Evolutionary conservation across 106 monocot species (phyloP).

Genomic region (Platanthera guangdongensis): DNA sequence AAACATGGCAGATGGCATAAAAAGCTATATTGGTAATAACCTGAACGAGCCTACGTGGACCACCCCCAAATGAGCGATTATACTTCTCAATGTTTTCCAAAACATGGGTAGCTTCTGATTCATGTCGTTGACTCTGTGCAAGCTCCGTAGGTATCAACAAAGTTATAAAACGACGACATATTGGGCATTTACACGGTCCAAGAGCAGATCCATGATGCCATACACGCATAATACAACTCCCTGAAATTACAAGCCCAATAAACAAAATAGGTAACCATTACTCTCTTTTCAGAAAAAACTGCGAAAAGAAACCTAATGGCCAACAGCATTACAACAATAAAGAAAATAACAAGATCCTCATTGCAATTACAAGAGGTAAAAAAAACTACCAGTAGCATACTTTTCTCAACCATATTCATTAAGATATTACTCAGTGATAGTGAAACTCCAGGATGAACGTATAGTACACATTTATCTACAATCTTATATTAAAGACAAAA

Average conservation of each 20-base stretch:
- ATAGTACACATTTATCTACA: neutral
- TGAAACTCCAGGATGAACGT: neutral
- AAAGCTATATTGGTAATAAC: constrained; percentile 18
- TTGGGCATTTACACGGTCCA: constrained; percentile 85
- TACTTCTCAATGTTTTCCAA: constrained; percentile 55
- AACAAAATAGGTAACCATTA: neutral
- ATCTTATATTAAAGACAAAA: neutral
- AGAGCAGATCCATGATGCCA: constrained; percentile 86
- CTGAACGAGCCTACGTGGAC: constrained; percentile 55
- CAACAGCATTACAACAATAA: neutral
- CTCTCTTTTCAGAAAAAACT: neutral
- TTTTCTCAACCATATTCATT: neutral
- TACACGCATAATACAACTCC: constrained; percentile 71
- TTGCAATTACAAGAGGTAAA: neutral
- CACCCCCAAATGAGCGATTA: constrained; percentile 74
- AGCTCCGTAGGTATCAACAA: constrained; percentile 55
- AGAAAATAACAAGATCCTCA: neutral
- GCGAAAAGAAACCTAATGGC: neutral
- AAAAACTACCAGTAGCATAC: neutral
- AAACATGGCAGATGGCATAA: neutral
- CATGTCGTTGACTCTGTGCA: constrained; percentile 17
- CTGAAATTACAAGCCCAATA: constrained; percentile 23
- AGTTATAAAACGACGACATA: constrained; percentile 79
- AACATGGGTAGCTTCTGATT: constrained; percentile 31
- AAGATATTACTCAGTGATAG: neutral